Evolutionary conservation across 2,329 filamentous ascomycete species (phyloP).

Genomic region (Aspergillus tamarii): DNA sequence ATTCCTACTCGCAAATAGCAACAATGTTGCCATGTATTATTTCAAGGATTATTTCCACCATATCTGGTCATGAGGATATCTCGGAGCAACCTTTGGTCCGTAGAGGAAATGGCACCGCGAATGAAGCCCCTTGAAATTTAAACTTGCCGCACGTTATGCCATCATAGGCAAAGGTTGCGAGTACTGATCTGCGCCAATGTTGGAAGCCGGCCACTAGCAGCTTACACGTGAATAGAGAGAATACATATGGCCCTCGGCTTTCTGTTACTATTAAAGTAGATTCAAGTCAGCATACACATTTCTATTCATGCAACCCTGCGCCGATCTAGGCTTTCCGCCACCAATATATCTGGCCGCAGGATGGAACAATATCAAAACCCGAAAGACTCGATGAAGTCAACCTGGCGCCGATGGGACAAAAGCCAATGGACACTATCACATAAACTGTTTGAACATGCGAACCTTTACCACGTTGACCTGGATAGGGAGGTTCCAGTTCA

Average conservation of each 20-base stretch:
- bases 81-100: not conserved
- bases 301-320: not conserved
- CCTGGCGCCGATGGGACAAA: constrained; percentile 38
- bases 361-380: constrained; percentile 18
- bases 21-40: too few relatives aligned
- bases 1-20: too few relatives aligned
- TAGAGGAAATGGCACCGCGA: not conserved
- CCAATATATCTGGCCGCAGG: not conserved
- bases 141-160: not conserved
- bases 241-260: not conserved
- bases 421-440: constrained; percentile 37
- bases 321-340: not conserved
- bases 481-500: constrained; percentile 41
- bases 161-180: not conserved
- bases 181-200: not conserved
- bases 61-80: not conserved
- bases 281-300: not conserved
- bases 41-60: too few relatives aligned
- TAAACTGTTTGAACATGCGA: constrained; percentile 36
- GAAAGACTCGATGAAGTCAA: constrained; percentile 46
- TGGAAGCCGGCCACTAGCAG: not conserved
- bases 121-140: too few relatives aligned
- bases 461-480: constrained; percentile 31
- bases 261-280: not conserved
- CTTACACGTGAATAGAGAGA: not conserved